Conservation (phyloP, 1,284 basidiomycete genomes). For the Polyporus tsugae region DNA sequence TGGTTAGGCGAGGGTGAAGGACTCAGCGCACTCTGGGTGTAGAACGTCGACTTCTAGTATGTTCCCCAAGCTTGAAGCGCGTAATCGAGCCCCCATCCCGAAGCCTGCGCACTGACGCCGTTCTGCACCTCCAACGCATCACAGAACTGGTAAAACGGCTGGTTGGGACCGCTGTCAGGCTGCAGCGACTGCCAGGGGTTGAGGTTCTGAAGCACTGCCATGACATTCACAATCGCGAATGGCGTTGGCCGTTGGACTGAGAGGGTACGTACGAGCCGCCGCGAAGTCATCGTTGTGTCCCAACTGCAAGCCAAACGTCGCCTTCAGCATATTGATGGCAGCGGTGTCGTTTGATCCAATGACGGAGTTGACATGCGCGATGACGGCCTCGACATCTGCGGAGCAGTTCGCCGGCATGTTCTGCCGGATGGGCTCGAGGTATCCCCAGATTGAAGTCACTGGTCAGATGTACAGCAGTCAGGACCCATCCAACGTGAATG, state of each 20-base stretch:
- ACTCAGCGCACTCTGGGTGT: conserved; percentile 47
- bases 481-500: background rate
- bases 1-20: no score
- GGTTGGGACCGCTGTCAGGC: conserved; percentile 48
- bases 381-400: conserved; percentile 68
- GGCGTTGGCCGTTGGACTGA: background rate
- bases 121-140: conserved; percentile 77
- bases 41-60: conserved; percentile 58
- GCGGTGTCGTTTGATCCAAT: conserved; percentile 52
- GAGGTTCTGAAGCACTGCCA: conserved; percentile 57
- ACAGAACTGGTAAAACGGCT: conserved; percentile 68
- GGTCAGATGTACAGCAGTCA: background rate
- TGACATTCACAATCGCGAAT: background rate
- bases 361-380: conserved; percentile 64
- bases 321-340: conserved; percentile 60
- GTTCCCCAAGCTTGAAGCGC: conserved; percentile 67
- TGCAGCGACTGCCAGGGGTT: conserved; percentile 65
- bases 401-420: conserved; percentile 78
- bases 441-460: conserved; percentile 74
- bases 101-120: conserved; percentile 57
- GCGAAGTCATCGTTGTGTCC: conserved; percentile 72
- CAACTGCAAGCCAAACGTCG: conserved; percentile 63
- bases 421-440: conserved; percentile 72
- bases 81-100: conserved; percentile 70
- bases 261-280: conserved; percentile 51